Conservation (phyloP, 225 moss, liverwort and hornwort species). For the Climacium dendroides region DNA sequence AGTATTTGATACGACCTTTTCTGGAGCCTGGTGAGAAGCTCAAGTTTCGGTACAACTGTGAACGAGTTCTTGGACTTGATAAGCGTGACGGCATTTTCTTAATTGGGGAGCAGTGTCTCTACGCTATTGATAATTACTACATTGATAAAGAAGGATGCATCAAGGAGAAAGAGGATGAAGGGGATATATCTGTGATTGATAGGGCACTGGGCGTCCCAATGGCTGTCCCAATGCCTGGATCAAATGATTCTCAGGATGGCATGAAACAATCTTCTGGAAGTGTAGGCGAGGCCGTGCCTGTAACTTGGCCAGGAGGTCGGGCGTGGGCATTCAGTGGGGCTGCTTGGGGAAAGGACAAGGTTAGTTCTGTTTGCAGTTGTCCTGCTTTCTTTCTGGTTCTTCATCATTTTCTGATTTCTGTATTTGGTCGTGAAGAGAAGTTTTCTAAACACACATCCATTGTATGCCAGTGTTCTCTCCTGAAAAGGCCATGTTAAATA, state of each 20-base stretch:
- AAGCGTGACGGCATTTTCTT: conserved; percentile 97
- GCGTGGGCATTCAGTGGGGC: conserved; percentile 88
- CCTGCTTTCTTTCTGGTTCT: not conserved
- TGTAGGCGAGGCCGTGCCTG: conserved; percentile 15
- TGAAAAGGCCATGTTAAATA: not conserved
- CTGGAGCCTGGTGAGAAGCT: conserved; percentile 85
- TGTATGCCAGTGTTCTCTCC: not conserved
- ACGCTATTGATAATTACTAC: conserved; percentile 87
- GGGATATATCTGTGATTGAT: conserved; percentile 84
- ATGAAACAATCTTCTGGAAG: conserved; percentile 37
- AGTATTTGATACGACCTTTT: conserved; percentile 85
- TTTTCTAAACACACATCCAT: not conserved
- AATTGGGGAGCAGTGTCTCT: conserved; percentile 87
- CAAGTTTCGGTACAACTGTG: conserved; percentile 89
- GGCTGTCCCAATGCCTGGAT: conserved; percentile 47
- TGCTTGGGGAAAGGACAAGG: conserved; percentile 70
- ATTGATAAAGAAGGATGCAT: conserved; percentile 83
- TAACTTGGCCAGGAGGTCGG: conserved; percentile 74
- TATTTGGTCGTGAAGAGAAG: not conserved
- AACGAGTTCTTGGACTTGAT: conserved; percentile 89
- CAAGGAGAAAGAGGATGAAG: conserved; percentile 82
- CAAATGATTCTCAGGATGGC: conserved; percentile 70
- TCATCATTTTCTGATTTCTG: not conserved
- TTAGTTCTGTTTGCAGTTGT: conserved; percentile 8
- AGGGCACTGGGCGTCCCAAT: conserved; percentile 71